These are phyloP conservation scores for Patellaria atrata DNA, from an alignment of 495 filamentous ascomycete species.

Conservation along the genomic window DNA sequence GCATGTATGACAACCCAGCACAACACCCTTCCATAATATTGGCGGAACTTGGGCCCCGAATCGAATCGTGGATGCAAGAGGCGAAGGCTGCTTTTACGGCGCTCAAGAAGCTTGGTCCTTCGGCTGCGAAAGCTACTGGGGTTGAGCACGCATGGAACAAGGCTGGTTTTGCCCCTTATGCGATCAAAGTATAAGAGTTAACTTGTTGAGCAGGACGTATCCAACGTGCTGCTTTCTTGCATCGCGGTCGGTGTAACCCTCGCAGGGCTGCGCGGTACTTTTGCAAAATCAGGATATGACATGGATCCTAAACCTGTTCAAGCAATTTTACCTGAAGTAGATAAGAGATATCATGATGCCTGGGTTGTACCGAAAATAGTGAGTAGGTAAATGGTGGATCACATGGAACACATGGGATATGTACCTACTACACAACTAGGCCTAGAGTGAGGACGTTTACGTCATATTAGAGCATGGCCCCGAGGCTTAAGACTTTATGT, in stretches of 20 bases:
- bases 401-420: neutral
- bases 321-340: no score
- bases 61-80: constrained; percentile 13
- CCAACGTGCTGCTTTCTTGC: constrained; percentile 46
- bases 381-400: constrained; percentile 3
- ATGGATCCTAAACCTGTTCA: no score
- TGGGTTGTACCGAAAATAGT: constrained; percentile 60
- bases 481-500: no score
- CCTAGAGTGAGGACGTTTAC: no score
- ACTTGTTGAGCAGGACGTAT: constrained; percentile 12
- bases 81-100: constrained; percentile 19
- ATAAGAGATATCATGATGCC: constrained; percentile 47
- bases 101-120: constrained; percentile 20
- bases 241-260: constrained; percentile 54
- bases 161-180: neutral
- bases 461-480: no score
- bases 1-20: constrained; percentile 28
- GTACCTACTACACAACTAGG: no score
- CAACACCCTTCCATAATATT: neutral
- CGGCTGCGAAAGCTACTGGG: constrained; percentile 16
- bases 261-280: constrained; percentile 37
- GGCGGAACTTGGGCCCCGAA: constrained; percentile 1
- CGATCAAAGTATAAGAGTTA: neutral
- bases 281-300: no score
- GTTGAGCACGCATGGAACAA: constrained; percentile 21